A percentile compares a stretch with the other conserved stretches of the same genome.
Conservation (phyloP, 345 rosid genomes). For the Tarenaya hassleriana region DNA sequence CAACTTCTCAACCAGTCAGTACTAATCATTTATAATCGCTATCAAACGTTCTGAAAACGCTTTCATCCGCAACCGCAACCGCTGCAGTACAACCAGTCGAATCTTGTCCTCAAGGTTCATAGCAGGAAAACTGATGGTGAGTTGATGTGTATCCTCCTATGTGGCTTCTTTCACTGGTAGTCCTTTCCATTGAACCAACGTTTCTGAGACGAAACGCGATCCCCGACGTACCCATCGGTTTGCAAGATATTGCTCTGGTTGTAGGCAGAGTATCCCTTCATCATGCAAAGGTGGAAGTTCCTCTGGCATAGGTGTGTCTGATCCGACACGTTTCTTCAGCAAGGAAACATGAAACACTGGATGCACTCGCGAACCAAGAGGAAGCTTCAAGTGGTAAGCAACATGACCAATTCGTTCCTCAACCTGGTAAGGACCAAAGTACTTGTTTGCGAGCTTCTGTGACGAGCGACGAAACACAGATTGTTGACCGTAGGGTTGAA, state of each 20-base stretch:
- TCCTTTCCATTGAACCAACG: background rate
- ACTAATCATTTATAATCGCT: too few species aligned
- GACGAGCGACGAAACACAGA: background rate
- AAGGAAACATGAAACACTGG: background rate
- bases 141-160: background rate
- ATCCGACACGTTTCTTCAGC: background rate
- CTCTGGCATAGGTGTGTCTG: background rate
- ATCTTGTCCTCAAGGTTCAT: background rate
- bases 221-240: background rate
- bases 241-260: background rate
- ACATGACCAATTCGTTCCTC: background rate
- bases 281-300: background rate
- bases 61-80: too few species aligned
- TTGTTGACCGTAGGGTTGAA: background rate
- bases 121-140: background rate
- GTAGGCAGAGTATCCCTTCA: too few species aligned
- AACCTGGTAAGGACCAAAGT: background rate
- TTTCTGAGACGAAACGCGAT: background rate
- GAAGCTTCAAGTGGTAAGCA: background rate
- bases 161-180: background rate
- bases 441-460: background rate
- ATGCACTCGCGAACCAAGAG: background rate
- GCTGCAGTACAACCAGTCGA: too few species aligned
- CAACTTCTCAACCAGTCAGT: too few species aligned
- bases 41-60: too few species aligned